Base-by-base conservation (phyloP, 169 alveolate genomes). In the Eimeria mitis region DNA sequence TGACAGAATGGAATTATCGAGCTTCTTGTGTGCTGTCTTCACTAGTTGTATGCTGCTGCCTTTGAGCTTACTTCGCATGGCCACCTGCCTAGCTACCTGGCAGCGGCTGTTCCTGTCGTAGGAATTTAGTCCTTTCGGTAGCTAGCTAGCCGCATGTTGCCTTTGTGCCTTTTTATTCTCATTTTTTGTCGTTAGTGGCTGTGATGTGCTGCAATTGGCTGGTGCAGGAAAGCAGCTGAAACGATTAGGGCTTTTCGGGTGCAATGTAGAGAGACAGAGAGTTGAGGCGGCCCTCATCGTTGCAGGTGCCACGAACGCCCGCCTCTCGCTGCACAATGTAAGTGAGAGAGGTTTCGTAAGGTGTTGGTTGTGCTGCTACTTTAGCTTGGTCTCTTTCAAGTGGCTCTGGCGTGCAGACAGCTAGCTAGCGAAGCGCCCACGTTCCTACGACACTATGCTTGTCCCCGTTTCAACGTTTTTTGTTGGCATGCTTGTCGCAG, bases 271-370 rank as follows among this genome's bases (percentile, higher is more conserved):
- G 87, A 49, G 96, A 44, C 96, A 91, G 63, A 37, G 56, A 47
- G 91, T 91, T 59, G 91, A 91, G 87, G 85, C 63, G 8, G 96
- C 96, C 52, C 92, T 91, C 59, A 28, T 68, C 42, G 78, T 61
- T 68, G 96, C 96, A 37, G 96, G 96, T 31, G 96, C 96, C 52
- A 54, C 96, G 31, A 59, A 56, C 59, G 92, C 76, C 49, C 92
- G 89, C 73, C 76, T 91, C 47, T 91, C 81, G 6, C 91, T 91
- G 21, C 96, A 91, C 87, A 87, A 81, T 70, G 96, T 91, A 49
- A 73, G 89, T 52, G 42, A 21, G 34, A 31, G 63, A 52, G 88
- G 34, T 3, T 31, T n/a, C 49, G 4, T 42, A 13, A 49, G 42
- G 63, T 40, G 65, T 76, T 44, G 59, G 63, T 23, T 76, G 34